A percentile compares a stretch with the other conserved stretches of the same genome.
Evolutionary conservation across 352 stramenopile species (phyloP).

Genomic region (Peronospora destructor): DNA sequence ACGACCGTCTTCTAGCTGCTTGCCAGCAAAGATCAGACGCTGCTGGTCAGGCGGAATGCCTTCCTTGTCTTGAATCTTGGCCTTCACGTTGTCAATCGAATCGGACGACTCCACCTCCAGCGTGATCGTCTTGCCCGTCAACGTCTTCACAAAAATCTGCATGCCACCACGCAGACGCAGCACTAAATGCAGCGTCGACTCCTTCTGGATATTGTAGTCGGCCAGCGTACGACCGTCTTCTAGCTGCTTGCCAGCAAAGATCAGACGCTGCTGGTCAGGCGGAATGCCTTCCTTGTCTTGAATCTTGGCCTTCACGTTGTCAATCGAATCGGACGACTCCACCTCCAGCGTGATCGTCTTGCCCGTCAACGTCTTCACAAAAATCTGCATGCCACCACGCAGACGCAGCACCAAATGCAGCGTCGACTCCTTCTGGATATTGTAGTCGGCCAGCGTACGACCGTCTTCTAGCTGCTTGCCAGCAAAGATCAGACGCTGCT

Average conservation of each 20-base stretch:
- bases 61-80: conserved; percentile 24
- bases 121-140: conserved; percentile 24
- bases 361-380: conserved; percentile 9
- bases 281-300: too few species aligned
- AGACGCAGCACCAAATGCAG: conserved; percentile 19
- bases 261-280: too few species aligned
- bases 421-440: conserved; percentile 8
- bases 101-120: conserved; percentile 19
- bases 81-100: conserved; percentile 23
- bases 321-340: conserved; percentile 3
- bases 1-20: conserved; percentile 22
- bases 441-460: conserved; percentile 5
- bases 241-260: too few species aligned
- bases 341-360: conserved; percentile 3
- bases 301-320: conserved; percentile 13
- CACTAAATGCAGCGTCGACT: conserved; percentile 17
- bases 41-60: conserved; percentile 23
- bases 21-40: conserved; percentile 20
- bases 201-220: conserved; percentile 6
- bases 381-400: conserved; percentile 13
- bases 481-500: too few species aligned
- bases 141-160: conserved; percentile 27
- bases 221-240: conserved; percentile 3
- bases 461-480: not conserved
- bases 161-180: conserved; percentile 30